Conservation (phyloP, 2,329 filamentous ascomycete species). For the Colletotrichum chrysophilum region DNA sequence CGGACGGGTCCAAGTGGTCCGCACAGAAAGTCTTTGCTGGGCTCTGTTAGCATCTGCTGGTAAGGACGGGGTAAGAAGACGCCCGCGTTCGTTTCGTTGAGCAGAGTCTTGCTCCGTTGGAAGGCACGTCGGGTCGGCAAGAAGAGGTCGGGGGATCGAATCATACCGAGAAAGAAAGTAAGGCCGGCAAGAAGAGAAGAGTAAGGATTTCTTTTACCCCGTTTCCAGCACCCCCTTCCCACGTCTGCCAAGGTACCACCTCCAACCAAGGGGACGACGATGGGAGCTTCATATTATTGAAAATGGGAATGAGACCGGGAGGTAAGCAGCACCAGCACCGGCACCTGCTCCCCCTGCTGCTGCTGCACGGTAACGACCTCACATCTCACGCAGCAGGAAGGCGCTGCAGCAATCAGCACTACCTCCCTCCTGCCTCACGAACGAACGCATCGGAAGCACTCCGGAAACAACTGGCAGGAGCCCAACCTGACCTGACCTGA, state of each 20-base stretch:
- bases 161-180: background rate
- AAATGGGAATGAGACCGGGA: background rate
- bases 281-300: background rate
- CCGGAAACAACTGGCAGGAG: background rate
- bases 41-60: background rate
- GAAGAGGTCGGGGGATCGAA: background rate
- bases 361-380: background rate
- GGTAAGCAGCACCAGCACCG: background rate
- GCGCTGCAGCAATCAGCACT: background rate
- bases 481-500: background rate
- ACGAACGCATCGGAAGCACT: background rate
- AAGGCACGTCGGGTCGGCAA: background rate
- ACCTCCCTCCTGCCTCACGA: background rate
- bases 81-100: background rate
- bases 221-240: background rate
- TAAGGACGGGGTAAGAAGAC: background rate
- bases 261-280: background rate
- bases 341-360: background rate
- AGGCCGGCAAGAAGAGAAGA: background rate
- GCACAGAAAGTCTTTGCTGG: background rate
- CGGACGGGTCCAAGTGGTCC: slow-evolving; percentile 3
- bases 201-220: background rate
- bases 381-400: background rate
- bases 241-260: background rate
- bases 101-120: background rate